phyloP scores from a whole-genome alignment of 192 early-diverging fungal genomes.

The Jimgerdemannia lactiflua region DNA sequence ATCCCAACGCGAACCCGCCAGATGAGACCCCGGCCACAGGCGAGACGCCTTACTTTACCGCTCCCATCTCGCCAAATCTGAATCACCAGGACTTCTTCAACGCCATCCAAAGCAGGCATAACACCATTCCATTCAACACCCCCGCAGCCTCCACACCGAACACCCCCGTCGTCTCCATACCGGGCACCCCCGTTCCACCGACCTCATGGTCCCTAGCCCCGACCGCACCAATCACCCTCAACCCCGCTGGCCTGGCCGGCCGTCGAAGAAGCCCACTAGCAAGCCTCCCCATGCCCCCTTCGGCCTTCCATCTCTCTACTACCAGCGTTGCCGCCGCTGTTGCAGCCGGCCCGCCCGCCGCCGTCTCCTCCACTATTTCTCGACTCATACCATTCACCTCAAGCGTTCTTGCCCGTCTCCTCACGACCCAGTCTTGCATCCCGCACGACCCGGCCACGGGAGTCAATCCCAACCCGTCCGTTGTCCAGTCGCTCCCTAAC shows the following conservation, averaged over 20 bases:
- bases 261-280: neutral
- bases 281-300: neutral
- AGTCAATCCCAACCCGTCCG: neutral
- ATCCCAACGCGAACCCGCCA: too few relatives aligned
- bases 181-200: neutral
- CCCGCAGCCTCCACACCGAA: neutral
- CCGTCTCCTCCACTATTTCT: neutral
- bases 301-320: too few relatives aligned
- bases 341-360: too few relatives aligned
- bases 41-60: conserved; percentile 38
- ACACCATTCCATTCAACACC: neutral
- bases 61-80: conserved; percentile 28
- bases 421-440: neutral
- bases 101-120: conserved; percentile 31
- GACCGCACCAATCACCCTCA: neutral
- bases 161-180: neutral
- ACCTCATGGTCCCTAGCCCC: neutral
- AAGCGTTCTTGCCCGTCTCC: neutral
- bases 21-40: conserved; percentile 5
- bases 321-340: too few relatives aligned
- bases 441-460: neutral
- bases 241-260: neutral
- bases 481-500: neutral
- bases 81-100: conserved; percentile 33
- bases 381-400: neutral